Evolutionary conservation across 768 basidiomycete genomes (phyloP).

Genomic region (Phlegmacium glaucopus): DNA sequence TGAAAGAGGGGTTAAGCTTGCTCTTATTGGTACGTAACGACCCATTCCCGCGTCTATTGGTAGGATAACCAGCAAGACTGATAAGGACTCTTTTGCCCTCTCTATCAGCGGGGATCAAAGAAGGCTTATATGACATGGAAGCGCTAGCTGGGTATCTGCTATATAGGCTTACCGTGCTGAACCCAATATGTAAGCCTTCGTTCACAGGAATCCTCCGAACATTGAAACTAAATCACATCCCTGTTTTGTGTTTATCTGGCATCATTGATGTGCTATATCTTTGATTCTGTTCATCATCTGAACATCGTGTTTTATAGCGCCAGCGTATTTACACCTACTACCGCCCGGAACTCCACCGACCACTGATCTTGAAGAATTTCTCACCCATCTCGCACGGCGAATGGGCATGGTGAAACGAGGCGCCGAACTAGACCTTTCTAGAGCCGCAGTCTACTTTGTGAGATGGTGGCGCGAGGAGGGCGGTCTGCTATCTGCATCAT

Average conservation of each 20-base stretch:
- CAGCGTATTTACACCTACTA: slow-evolving; percentile 66
- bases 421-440: slow-evolving; percentile 62
- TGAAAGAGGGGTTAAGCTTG: slow-evolving; percentile 90
- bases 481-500: slow-evolving; percentile 48
- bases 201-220: too few relatives aligned
- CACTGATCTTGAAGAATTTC: slow-evolving; percentile 59
- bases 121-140: slow-evolving; percentile 84
- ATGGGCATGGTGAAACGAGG: slow-evolving; percentile 84
- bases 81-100: slow-evolving; percentile 17
- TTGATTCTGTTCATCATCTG: slow-evolving; percentile 8
- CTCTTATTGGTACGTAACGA: slow-evolving; percentile 77
- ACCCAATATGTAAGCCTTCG: slow-evolving; percentile 65
- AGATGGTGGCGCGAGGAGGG: slow-evolving; percentile 85
- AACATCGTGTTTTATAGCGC: too few relatives aligned
- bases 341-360: slow-evolving; percentile 54
- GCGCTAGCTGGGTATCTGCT: slow-evolving; percentile 83
- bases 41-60: slow-evolving; percentile 8
- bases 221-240: too few relatives aligned
- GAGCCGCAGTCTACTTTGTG: slow-evolving; percentile 81
- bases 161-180: slow-evolving; percentile 77
- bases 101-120: slow-evolving; percentile 84
- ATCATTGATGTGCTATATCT: slow-evolving; percentile 3
- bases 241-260: slow-evolving; percentile 3
- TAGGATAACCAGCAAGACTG: slow-evolving; percentile 14
- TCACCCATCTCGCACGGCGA: slow-evolving; percentile 64